Conservation (phyloP, 129 eudicot species). For the Flaveria bidentis region DNA sequence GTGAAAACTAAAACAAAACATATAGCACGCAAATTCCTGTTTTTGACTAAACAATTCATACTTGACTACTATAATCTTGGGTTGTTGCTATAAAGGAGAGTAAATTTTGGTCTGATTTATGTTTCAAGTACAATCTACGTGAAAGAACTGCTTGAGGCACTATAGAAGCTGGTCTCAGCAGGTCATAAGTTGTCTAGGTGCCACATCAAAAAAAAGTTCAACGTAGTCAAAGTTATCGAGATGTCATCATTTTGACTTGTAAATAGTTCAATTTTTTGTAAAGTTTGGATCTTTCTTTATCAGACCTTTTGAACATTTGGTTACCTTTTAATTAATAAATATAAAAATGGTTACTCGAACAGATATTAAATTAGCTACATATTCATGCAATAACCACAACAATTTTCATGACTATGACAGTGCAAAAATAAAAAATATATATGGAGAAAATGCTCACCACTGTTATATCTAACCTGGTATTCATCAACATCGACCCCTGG, state of each 20-base stretch:
- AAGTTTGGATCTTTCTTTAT: not conserved
- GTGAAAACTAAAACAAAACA: not conserved
- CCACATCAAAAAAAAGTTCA: not conserved
- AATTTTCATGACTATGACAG: not conserved
- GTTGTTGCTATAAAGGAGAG: not conserved
- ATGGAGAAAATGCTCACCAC: conserved; percentile 55
- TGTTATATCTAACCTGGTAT: conserved; percentile 84
- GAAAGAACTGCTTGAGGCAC: not conserved
- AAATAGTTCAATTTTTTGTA: not conserved
- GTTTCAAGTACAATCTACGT: not conserved
- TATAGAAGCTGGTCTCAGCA: not conserved
- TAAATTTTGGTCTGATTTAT: not conserved
- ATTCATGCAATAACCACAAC: not conserved
- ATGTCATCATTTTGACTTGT: not conserved
- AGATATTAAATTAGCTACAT: not conserved
- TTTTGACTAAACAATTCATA: not conserved
- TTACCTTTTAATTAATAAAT: not conserved
- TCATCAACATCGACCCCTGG: conserved; percentile 98
- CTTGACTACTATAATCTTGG: not conserved
- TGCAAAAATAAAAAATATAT: not conserved
- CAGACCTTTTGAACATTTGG: not conserved
- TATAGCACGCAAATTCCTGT: not conserved
- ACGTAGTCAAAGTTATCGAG: not conserved
- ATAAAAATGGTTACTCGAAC: not conserved
- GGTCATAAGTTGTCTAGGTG: not conserved